Conservation (phyloP, 116 monocot genomes). For the Iris pallida region DNA sequence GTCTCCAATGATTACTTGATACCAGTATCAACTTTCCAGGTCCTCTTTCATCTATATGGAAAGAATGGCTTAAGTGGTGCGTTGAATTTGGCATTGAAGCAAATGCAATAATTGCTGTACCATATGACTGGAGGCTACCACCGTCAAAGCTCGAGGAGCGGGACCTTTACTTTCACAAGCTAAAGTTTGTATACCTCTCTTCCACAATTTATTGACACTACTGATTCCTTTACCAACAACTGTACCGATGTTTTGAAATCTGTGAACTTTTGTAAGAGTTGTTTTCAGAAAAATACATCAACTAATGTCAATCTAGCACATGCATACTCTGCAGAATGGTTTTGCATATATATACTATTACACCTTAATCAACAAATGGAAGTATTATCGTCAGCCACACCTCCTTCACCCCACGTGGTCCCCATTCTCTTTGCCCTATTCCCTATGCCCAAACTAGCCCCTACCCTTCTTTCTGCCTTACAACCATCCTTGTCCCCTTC, state of each 20-base stretch:
- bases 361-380: no score
- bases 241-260: neutral
- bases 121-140: slow-evolving; percentile 93
- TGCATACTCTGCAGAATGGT: no score
- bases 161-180: slow-evolving; percentile 95
- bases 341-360: no score
- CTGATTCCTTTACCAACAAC: neutral
- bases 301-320: no score
- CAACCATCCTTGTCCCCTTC: no score
- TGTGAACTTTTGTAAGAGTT: no score
- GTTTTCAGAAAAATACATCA: no score
- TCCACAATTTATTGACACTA: neutral
- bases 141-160: slow-evolving; percentile 87
- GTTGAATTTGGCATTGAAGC: slow-evolving; percentile 98
- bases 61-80: slow-evolving; percentile 99
- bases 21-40: slow-evolving; percentile 33
- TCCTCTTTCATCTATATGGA: slow-evolving; percentile 98
- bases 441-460: no score
- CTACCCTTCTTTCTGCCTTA: no score
- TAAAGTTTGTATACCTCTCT: slow-evolving; percentile 57
- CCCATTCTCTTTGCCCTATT: no score
- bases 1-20: neutral
- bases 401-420: no score
- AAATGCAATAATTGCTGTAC: slow-evolving; percentile 92
- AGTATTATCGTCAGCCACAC: no score